phyloP scores from a whole-genome alignment of 805 yeast genomes.

The Cyberlindnera samutprakarnensis region DNA sequence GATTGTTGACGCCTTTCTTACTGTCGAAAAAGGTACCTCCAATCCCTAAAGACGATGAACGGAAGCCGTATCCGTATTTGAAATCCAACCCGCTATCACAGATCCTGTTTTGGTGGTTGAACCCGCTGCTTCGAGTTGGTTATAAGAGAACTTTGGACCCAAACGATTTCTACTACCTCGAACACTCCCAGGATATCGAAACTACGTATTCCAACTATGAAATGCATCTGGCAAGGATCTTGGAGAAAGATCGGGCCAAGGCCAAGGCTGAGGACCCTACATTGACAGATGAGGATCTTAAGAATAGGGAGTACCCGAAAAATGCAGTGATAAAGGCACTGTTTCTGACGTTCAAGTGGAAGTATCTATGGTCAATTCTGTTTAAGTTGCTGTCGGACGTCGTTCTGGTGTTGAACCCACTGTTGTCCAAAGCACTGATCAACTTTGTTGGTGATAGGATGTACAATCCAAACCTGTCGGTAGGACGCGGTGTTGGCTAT shows the following conservation, averaged over 20 bases:
- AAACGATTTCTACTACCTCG: constrained; percentile 45
- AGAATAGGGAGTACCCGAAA: constrained; percentile 34
- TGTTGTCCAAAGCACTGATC: constrained; percentile 47
- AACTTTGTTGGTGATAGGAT: constrained; percentile 42
- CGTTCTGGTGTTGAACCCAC: constrained; percentile 44
- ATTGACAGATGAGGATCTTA: constrained; percentile 31
- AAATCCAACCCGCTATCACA: constrained; percentile 33
- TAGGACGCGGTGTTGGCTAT: constrained; percentile 51
- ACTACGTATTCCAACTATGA: constrained; percentile 32
- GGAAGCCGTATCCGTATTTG: constrained; percentile 37
- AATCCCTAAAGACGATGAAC: constrained; percentile 43
- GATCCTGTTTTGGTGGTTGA: constrained; percentile 59
- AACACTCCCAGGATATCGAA: constrained; percentile 29
- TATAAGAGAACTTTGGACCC: constrained; percentile 65
- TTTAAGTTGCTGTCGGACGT: constrained; percentile 40
- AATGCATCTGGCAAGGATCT: constrained; percentile 24
- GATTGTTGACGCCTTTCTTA: constrained; percentile 29
- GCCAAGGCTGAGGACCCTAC: constrained; percentile 27
- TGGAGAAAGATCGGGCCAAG: constrained; percentile 25
- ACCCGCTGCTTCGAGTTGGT: constrained; percentile 56
- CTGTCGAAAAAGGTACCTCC: constrained; percentile 39
- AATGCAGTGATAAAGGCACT: constrained; percentile 34
- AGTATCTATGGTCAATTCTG: constrained; percentile 33
- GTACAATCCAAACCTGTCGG: constrained; percentile 27
- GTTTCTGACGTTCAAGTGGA: constrained; percentile 40